phyloP scores from a whole-genome alignment of 1,284 basidiomycete genomes.

The Agroathelia rolfsii region DNA sequence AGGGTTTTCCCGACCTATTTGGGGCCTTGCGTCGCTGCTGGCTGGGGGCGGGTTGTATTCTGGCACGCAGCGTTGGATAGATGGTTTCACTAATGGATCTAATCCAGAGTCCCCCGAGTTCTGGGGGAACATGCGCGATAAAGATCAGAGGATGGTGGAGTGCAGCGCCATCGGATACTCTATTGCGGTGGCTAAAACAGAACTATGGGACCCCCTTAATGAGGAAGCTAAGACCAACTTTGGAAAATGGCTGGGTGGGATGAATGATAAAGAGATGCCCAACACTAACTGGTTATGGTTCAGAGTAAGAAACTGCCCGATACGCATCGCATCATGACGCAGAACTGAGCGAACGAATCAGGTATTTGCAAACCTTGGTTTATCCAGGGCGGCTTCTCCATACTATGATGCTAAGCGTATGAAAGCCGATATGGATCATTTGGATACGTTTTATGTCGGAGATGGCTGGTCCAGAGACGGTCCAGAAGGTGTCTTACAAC shows the following conservation, averaged over 20 bases:
- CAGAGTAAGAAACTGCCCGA: slow-evolving; percentile 35
- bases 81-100: slow-evolving; percentile 58
- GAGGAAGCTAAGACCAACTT: slow-evolving; percentile 45
- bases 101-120: slow-evolving; percentile 58
- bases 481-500: slow-evolving; percentile 66
- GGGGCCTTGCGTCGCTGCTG: slow-evolving; percentile 62
- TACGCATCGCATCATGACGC: background rate
- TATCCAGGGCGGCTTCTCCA: slow-evolving; percentile 51
- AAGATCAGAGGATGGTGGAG: slow-evolving; percentile 77
- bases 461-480: slow-evolving; percentile 73
- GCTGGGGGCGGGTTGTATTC: slow-evolving; percentile 51
- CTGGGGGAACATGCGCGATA: slow-evolving; percentile 67
- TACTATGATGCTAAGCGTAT: slow-evolving; percentile 51
- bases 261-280: slow-evolving; percentile 69
- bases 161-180: slow-evolving; percentile 71
- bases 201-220: slow-evolving; percentile 54
- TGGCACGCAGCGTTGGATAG: slow-evolving; percentile 50
- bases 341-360: slow-evolving; percentile 15
- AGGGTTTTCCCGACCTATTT: slow-evolving; percentile 67
- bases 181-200: slow-evolving; percentile 53
- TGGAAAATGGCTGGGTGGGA: slow-evolving; percentile 60
- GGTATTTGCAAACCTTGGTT: slow-evolving; percentile 71
- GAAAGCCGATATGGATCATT: slow-evolving; percentile 65
- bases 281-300: slow-evolving; percentile 81
- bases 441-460: slow-evolving; percentile 73